Percentiles rank a stretch among this genome's conserved stretches.
phyloP scores from a whole-genome alignment of 2,329 filamentous ascomycete genomes.

The Fusarium napiforme region DNA sequence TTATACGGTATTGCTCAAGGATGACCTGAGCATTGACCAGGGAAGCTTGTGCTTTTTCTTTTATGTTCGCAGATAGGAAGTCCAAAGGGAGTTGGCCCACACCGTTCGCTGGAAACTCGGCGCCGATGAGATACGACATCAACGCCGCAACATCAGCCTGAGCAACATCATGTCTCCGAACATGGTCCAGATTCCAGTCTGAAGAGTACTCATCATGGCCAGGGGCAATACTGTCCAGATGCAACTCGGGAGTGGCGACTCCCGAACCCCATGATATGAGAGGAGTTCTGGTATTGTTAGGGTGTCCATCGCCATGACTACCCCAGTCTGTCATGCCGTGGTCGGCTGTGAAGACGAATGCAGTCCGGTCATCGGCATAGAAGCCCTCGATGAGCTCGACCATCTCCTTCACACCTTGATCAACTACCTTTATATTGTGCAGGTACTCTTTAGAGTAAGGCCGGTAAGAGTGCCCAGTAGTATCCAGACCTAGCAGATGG shows the following conservation, averaged over 20 bases:
- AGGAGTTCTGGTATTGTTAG: slow-evolving; percentile 95
- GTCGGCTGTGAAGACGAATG: slow-evolving; percentile 96
- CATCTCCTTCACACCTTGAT: slow-evolving; percentile 87
- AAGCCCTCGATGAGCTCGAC: slow-evolving; percentile 85
- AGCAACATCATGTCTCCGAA: slow-evolving; percentile 88
- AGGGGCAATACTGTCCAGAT: slow-evolving; percentile 66
- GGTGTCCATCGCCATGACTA: slow-evolving; percentile 98
- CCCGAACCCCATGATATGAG: slow-evolving; percentile 94
- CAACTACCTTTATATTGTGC: slow-evolving; percentile 93
- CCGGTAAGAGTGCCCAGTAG: slow-evolving; percentile 83
- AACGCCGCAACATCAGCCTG: slow-evolving; percentile 95
- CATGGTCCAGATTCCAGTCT: slow-evolving; percentile 84
- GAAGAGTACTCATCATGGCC: slow-evolving; percentile 93
- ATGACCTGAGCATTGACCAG: slow-evolving; percentile 88
- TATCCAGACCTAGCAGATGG: slow-evolving; percentile 92
- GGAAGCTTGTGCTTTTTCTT: slow-evolving; percentile 85
- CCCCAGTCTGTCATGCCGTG: slow-evolving; percentile 99
- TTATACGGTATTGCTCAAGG: slow-evolving; percentile 95
- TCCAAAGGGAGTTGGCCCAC: slow-evolving; percentile 91
- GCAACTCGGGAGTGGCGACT: slow-evolving; percentile 77
- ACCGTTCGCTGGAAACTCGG: slow-evolving; percentile 94
- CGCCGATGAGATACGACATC: slow-evolving; percentile 90
- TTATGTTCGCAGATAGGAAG: slow-evolving; percentile 77
- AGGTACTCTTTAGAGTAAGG: slow-evolving; percentile 97
- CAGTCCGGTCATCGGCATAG: slow-evolving; percentile 85